phyloP scores from a whole-genome alignment of 108 stramenopile species.

The Aureococcus anophagefferens region DNA sequence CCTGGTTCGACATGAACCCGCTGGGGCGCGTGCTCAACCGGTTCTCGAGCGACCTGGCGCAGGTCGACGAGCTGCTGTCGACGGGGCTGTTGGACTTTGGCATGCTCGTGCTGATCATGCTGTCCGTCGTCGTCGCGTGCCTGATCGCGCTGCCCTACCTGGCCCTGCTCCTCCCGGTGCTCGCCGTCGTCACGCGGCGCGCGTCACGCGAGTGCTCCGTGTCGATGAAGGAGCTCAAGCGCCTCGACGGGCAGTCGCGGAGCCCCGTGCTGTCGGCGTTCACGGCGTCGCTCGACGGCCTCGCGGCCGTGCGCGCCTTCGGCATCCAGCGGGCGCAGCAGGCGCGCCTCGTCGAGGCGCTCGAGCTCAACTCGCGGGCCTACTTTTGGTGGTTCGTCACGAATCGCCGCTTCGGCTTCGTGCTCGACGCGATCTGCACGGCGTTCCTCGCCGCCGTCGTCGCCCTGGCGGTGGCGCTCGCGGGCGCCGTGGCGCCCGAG shows the following conservation, averaged over 20 bases:
- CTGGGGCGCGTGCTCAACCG: constrained; percentile 20
- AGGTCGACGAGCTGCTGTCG: constrained; percentile 15
- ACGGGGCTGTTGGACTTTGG: constrained; percentile 14
- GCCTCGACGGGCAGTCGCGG: constrained; percentile 19
- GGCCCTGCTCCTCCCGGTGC: background rate
- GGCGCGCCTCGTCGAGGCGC: background rate
- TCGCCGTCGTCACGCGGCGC: background rate
- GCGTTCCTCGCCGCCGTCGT: constrained; percentile 1
- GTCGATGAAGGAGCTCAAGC: constrained; percentile 15
- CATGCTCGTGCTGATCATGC: constrained; percentile 2
- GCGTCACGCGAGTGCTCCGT: constrained; percentile 8
- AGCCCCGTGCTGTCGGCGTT: constrained; percentile 16
- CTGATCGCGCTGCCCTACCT: constrained; percentile 7
- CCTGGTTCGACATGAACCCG: constrained; percentile 17
- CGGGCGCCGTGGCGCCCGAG: background rate
- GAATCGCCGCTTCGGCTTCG: constrained; percentile 5
- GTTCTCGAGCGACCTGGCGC: constrained; percentile 14
- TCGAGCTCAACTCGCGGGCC: constrained; percentile 3
- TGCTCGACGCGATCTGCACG: constrained; percentile 2
- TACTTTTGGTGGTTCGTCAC: constrained; percentile 4
- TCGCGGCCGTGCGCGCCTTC: constrained; percentile 18
- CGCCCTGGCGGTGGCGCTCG: background rate
- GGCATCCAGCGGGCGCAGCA: background rate
- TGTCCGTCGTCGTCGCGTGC: constrained; percentile 7
- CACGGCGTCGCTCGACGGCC: constrained; percentile 9